A percentile compares a stretch with the other conserved stretches of the same genome.
phyloP scores from a whole-genome alignment of 306 rosid genomes.

The Cicer arietinum region DNA sequence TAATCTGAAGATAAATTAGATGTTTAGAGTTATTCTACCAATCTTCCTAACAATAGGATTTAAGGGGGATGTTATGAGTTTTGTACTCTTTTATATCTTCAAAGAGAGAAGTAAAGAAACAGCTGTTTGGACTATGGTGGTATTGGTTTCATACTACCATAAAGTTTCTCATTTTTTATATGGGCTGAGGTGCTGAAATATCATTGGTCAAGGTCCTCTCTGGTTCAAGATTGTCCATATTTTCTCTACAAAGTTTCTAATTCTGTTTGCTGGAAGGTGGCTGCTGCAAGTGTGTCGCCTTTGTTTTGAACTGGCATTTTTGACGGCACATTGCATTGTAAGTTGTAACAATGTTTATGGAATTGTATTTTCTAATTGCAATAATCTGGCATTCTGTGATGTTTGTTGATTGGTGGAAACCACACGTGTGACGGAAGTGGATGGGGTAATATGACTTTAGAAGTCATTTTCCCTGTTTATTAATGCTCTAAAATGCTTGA shows the following conservation, averaged over 20 bases:
- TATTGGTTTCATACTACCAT: constrained; percentile 37
- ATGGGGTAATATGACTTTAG: constrained; percentile 23
- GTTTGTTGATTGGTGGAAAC: constrained; percentile 32
- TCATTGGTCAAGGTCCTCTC: constrained; percentile 43
- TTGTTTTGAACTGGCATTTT: constrained; percentile 29
- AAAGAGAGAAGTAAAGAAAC: constrained; percentile 26
- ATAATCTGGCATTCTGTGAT: constrained; percentile 23
- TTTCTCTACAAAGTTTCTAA: constrained; percentile 34
- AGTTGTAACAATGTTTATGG: constrained; percentile 19
- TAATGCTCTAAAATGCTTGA: not conserved
- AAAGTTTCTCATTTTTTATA: constrained; percentile 41
- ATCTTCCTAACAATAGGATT: constrained; percentile 36
- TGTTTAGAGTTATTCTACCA: constrained; percentile 34
- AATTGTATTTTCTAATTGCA: constrained; percentile 12
- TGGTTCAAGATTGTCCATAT: constrained; percentile 43
- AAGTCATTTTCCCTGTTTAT: constrained; percentile 8
- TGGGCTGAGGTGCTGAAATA: constrained; percentile 44
- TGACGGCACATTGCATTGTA: constrained; percentile 17
- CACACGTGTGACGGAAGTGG: constrained; percentile 14
- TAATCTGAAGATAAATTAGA: constrained; percentile 40
- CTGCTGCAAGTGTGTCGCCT: constrained; percentile 35
- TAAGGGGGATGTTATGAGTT: constrained; percentile 20
- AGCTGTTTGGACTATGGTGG: constrained; percentile 8
- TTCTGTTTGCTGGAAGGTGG: constrained; percentile 38
- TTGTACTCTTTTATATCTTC: constrained; percentile 31